Percentiles rank a stretch among this genome's conserved stretches.
phyloP scores from a whole-genome alignment of 306 rosid genomes.

The Albizia julibrissin region DNA sequence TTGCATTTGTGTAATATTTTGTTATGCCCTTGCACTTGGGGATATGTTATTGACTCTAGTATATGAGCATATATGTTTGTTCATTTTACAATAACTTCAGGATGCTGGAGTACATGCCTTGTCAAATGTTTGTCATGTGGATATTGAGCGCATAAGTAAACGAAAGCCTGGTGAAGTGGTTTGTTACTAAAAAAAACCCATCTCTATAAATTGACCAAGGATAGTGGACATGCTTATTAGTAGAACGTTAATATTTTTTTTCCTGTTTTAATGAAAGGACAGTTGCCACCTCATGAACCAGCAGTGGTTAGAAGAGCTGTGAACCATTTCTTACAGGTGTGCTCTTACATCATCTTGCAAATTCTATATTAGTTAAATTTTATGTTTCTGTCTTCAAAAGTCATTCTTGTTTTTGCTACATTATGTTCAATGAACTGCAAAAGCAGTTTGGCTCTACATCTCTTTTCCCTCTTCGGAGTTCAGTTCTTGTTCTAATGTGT shows the following conservation, averaged over 20 bases:
- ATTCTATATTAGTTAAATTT: slow-evolving; percentile 15
- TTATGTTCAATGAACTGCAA: slow-evolving; percentile 3
- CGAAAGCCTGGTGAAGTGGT: slow-evolving; percentile 96
- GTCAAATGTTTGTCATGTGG: slow-evolving; percentile 90
- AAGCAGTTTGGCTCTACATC: slow-evolving; percentile 7
- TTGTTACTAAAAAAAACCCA: not conserved
- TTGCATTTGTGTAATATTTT: not conserved
- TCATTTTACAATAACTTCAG: slow-evolving; percentile 43
- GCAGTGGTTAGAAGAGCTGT: slow-evolving; percentile 79
- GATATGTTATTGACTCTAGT: not conserved
- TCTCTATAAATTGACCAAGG: slow-evolving; percentile 1
- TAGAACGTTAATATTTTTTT: not conserved
- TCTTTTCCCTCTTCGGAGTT: not conserved
- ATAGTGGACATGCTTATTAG: not conserved
- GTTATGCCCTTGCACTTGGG: not conserved
- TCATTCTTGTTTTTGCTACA: slow-evolving; percentile 18
- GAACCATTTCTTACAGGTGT: slow-evolving; percentile 97
- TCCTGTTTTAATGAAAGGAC: slow-evolving; percentile 27
- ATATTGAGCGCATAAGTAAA: slow-evolving; percentile 87
- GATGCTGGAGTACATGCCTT: slow-evolving; percentile 99
- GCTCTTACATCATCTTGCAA: slow-evolving; percentile 15
- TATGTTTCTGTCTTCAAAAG: not conserved
- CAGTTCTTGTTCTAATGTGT: not conserved
- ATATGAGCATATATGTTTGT: not conserved
- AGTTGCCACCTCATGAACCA: slow-evolving; percentile 93